A percentile compares a stretch with the other conserved stretches of the same genome.
These are phyloP conservation scores for Seiridium unicorne DNA, from an alignment of 2,329 filamentous ascomycete genomes.

Conservation along the genomic window DNA sequence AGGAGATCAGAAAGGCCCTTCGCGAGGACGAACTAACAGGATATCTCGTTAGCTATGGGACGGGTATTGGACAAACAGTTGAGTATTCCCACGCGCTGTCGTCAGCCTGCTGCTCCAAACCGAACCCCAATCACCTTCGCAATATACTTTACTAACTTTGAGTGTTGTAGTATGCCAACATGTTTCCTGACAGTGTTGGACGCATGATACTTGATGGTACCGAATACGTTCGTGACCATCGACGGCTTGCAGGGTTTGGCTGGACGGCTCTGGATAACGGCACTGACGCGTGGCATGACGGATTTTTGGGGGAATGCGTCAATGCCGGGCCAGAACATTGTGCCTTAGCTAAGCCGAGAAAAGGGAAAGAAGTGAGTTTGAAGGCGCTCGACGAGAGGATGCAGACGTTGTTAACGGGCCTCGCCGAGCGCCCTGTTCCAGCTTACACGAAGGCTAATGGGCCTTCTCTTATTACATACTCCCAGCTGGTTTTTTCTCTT, in stretches of 20 bases:
- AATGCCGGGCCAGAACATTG: conserved; percentile 45
- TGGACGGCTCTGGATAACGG: conserved; percentile 47
- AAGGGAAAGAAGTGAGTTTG: conserved; percentile 29
- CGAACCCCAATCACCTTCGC: no score
- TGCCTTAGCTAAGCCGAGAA: conserved; percentile 35
- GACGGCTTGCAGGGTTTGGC: conserved; percentile 43
- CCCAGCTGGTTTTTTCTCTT: conserved; percentile 34
- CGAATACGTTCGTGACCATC: conserved; percentile 45
- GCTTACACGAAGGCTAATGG: conserved; percentile 37
- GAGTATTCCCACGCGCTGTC: no score
- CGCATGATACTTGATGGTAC: conserved; percentile 49
- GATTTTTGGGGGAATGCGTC: conserved; percentile 49
- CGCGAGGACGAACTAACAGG: conserved; percentile 46
- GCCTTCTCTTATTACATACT: conserved; percentile 45
- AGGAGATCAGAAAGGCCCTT: conserved; percentile 44
- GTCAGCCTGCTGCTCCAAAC: no score
- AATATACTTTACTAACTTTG: no score
- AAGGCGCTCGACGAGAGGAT: conserved; percentile 37
- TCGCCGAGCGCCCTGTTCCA: conserved; percentile 35
- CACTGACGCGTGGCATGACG: conserved; percentile 47
- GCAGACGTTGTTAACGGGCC: conserved; percentile 32
- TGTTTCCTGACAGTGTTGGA: conserved; percentile 48
- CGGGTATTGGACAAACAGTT: conserved; percentile 46
- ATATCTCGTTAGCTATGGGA: conserved; percentile 51
- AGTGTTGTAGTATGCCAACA: conserved; percentile 35